Evolutionary conservation across 257 asterid genomes (phyloP).

Genomic region (Salvia splendens): DNA sequence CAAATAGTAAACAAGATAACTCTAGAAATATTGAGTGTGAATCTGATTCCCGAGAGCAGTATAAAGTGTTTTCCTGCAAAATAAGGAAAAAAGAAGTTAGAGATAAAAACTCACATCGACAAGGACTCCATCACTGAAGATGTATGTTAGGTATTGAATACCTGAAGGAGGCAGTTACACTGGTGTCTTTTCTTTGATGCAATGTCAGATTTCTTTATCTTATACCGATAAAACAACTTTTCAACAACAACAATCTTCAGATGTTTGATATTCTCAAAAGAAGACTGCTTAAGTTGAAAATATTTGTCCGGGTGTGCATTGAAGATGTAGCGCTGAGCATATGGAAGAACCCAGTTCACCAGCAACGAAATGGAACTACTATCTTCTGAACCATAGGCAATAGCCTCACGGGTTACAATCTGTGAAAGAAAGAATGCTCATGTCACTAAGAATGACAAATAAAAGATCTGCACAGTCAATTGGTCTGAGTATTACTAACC

Average conservation of each 20-base stretch:
- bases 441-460: slow-evolving; percentile 17
- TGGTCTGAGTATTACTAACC: not conserved
- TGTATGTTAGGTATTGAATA: slow-evolving; percentile 29
- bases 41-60: slow-evolving; percentile 64
- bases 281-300: slow-evolving; percentile 58
- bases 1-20: slow-evolving; percentile 62
- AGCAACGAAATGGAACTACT: slow-evolving; percentile 52
- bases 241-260: slow-evolving; percentile 68
- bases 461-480: not conserved
- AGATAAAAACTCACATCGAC: not conserved
- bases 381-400: slow-evolving; percentile 62
- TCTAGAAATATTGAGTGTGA: slow-evolving; percentile 74
- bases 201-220: slow-evolving; percentile 48
- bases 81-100: slow-evolving; percentile 14
- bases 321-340: slow-evolving; percentile 85
- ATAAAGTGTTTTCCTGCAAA: slow-evolving; percentile 65
- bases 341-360: slow-evolving; percentile 92
- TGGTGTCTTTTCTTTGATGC: slow-evolving; percentile 59
- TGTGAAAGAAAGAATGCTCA: slow-evolving; percentile 37
- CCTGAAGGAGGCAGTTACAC: slow-evolving; percentile 85
- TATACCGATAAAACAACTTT: slow-evolving; percentile 71
- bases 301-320: slow-evolving; percentile 56
- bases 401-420: slow-evolving; percentile 83
- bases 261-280: slow-evolving; percentile 51
- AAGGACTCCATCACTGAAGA: slow-evolving; percentile 8